Evolutionary conservation across 2,329 filamentous ascomycete species (phyloP).

Genomic region (Neopestalotiopsis rosae): DNA sequence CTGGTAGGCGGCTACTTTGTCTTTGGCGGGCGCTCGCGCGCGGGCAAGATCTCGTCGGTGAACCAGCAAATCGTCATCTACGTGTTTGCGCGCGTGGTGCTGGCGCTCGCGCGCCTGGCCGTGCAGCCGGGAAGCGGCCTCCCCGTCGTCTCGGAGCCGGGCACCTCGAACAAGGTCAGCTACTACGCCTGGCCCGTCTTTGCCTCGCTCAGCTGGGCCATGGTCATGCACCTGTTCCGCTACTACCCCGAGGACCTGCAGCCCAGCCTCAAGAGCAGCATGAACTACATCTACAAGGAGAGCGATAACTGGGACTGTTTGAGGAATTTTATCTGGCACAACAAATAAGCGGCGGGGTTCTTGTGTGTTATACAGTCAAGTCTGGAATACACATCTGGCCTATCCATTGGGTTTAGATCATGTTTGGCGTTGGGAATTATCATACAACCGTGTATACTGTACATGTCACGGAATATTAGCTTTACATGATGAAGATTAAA

Average conservation of each 20-base stretch:
- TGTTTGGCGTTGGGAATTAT: conserved; percentile 5
- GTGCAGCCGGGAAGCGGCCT: conserved; percentile 68
- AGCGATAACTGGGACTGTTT: conserved; percentile 89
- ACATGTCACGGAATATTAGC: background rate
- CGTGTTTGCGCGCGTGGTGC: conserved; percentile 88
- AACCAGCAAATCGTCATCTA: conserved; percentile 99
- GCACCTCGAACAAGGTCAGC: conserved; percentile 54
- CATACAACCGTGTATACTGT: conserved; percentile 2
- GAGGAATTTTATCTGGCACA: conserved; percentile 85
- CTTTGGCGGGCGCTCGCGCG: conserved; percentile 75
- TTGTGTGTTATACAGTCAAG: background rate
- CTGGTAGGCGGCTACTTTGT: conserved; percentile 90
- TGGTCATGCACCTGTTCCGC: conserved; percentile 94
- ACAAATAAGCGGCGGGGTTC: conserved; percentile 54
- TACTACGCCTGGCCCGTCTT: conserved; percentile 91
- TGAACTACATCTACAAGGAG: conserved; percentile 95
- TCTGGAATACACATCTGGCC: background rate
- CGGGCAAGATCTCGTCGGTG: conserved; percentile 75
- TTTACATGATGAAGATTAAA: background rate
- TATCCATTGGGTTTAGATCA: background rate
- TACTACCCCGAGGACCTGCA: conserved; percentile 92
- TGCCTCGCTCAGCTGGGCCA: conserved; percentile 87
- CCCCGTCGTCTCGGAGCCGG: conserved; percentile 54
- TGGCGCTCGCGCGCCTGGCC: conserved; percentile 83
- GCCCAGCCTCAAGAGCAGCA: conserved; percentile 88